A percentile compares a stretch with the other conserved stretches of the same genome.
These are phyloP conservation scores for Termitomyces sp. DNA, from an alignment of 768 basidiomycete species.

Conservation along the genomic window DNA sequence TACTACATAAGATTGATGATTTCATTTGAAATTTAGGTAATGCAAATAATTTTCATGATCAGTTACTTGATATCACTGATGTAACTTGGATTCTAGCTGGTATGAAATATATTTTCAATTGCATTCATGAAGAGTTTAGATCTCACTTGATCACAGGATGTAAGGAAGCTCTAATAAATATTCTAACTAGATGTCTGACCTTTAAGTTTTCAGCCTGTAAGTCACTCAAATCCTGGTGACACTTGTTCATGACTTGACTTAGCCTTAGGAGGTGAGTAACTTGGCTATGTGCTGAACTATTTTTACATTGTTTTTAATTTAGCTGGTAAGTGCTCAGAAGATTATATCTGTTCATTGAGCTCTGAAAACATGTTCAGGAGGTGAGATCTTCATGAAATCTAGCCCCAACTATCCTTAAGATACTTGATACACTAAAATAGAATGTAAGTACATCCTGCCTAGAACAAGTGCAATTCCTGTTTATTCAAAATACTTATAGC, in stretches of 20 bases:
- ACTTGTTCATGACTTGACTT: background rate
- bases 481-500: too few species aligned
- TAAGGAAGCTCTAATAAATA: background rate
- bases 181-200: background rate
- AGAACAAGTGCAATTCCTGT: too few species aligned
- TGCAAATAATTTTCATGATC: background rate
- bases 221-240: too few species aligned
- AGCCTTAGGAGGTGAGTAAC: background rate
- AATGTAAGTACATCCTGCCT: background rate
- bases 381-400: background rate
- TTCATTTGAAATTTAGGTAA: too few species aligned
- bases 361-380: background rate
- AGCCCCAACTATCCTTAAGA: background rate
- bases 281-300: background rate
- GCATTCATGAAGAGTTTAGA: background rate
- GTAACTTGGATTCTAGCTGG: background rate
- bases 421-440: background rate
- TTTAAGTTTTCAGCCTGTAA: too few species aligned
- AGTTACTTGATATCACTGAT: background rate
- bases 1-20: too few species aligned
- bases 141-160: background rate
- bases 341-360: too few species aligned
- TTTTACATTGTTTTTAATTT: background rate
- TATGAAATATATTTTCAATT: background rate
- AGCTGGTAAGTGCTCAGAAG: background rate